Base-by-base conservation (phyloP, 2,329 filamentous ascomycete genomes). In the Hymenoscyphus albidus region DNA sequence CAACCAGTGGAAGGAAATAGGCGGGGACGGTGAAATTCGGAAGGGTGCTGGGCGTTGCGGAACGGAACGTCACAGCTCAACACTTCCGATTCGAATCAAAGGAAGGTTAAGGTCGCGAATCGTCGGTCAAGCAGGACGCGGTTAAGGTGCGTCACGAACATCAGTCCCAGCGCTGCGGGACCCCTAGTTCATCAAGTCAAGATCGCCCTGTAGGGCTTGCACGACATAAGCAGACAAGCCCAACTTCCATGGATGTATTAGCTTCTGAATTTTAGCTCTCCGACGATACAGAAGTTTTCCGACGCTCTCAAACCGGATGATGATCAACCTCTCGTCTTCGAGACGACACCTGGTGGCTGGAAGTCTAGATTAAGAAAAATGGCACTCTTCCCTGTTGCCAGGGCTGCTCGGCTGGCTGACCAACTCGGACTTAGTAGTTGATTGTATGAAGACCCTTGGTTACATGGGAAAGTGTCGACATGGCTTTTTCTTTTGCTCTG, bases 41-140 rank as follows among this genome's bases (percentile, higher is more conserved):
- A 39, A 44, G 27, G n/a, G 58, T 27, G 18, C 22, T 27, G 39
- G 58, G 27, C 12, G 58, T 48, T 27, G 42, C 63, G 48, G 63
- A 59, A 65, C 67, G 67, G 59, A 40, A 44, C 12, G 14, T 40
- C 31, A 63, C 54, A 60, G 56, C 58, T 51, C 58, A 62, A 59
- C 61, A 62, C 35, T 14, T 32, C 44, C 18, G 55, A 63, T 66
- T 62, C 42, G 57, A 67, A 31, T 38, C 18, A 60, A 32, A 16
- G n/a, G 14, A 32, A 56, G 51, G 39, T 59, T 55, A 42, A 55
- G 54, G 57, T 61, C 39, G 57, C 59, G 18, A 58, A 61, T 61
- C 54, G 60, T 59, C 60, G n/a, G 56, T 63, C 56, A 59, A 57
- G 10, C 38, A 44, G n/a, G 13, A 58, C 27, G 58, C 14, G 32